Base-by-base conservation (phyloP, 1,284 basidiomycete genomes). In the Singerocomus rubriflavus region DNA sequence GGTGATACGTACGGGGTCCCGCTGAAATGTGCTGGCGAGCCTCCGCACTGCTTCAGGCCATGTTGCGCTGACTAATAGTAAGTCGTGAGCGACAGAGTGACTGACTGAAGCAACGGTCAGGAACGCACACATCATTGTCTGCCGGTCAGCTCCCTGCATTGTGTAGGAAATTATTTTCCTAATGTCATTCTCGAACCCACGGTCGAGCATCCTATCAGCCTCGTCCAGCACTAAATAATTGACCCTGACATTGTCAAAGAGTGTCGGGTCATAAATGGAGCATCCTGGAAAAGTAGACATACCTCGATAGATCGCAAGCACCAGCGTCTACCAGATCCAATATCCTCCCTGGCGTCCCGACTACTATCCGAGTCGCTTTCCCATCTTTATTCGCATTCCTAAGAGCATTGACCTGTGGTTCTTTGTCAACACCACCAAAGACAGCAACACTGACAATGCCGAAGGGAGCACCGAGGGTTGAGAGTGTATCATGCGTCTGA, bases 101-200 rank as follows among this genome's bases (percentile, higher is more conserved):
- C 35, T 16, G 6, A 16, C 25, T 16, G 37, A 29, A 21, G 8
- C 6, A 16, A 31, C 26, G 6, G 16, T 9, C 5, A 16, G 30
- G 31, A 30, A 47, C 87, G 62, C 66, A 92, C 91, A 95, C 93
- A 96, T 95, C 75, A 94, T 82, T 5, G 92, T 96, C 71, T 96
- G 92, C 33, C 92, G 78, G 48, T 82, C 77, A 12, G 71, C 69
- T 11, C 77, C 74, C 57, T 81, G 81, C 58, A 87, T 87, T 29
- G 88, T 86, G 61, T 82, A 78, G 8, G 82, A 85, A 55, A 99
- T 95, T 63, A 99, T 99, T 51, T 81, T 81, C 44, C 93, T 80
- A 57, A 99, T 98, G 69, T 99, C 97, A 62, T 98, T 97, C 73
- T 99, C 97, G 70, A 99, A 99, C 0, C 97, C 97, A 64, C 91